Conservation (phyloP, 768 basidiomycete species). For the Tylopilus subfusipes region DNA sequence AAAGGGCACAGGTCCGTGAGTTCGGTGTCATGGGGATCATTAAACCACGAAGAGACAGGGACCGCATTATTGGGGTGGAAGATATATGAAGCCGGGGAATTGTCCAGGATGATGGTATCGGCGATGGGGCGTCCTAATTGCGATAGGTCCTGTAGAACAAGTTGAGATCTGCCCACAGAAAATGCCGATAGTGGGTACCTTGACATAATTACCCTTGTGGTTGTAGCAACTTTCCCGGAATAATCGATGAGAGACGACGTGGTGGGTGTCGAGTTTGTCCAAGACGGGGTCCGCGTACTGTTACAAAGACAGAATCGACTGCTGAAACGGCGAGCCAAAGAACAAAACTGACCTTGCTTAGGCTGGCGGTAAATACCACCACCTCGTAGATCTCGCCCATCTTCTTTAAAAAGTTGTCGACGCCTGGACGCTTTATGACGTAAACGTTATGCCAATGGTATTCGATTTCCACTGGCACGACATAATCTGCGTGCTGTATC, state of each 20-base stretch:
- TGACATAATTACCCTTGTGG: constrained; percentile 98
- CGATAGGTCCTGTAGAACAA: constrained; percentile 78
- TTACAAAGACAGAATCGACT: constrained; percentile 8
- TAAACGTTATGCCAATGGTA: constrained; percentile 98
- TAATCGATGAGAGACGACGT: constrained; percentile 88
- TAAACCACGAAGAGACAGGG: constrained; percentile 99
- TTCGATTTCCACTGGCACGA: constrained; percentile 98
- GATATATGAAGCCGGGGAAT: constrained; percentile 98
- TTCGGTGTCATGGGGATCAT: constrained; percentile 97
- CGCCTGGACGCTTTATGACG: constrained; percentile 97
- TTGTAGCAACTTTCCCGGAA: constrained; percentile 99
- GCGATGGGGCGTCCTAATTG: constrained; percentile 92
- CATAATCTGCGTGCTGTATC: constrained; percentile 92
- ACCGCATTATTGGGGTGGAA: constrained; percentile 99
- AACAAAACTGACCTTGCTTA: constrained; percentile 76
- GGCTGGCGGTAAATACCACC: constrained; percentile 95
- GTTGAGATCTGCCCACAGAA: neutral
- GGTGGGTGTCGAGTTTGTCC: constrained; percentile 92
- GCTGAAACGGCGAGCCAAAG: neutral
- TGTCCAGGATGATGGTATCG: constrained; percentile 97
- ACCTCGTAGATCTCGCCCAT: constrained; percentile 99
- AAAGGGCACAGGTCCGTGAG: constrained; percentile 94
- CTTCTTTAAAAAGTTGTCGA: constrained; percentile 93
- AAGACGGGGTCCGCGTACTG: constrained; percentile 98
- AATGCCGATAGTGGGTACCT: constrained; percentile 51